These are phyloP conservation scores for Brachypodium distachyon DNA, from an alignment of 202 grass and related monocot genomes.

Conservation along the genomic window DNA sequence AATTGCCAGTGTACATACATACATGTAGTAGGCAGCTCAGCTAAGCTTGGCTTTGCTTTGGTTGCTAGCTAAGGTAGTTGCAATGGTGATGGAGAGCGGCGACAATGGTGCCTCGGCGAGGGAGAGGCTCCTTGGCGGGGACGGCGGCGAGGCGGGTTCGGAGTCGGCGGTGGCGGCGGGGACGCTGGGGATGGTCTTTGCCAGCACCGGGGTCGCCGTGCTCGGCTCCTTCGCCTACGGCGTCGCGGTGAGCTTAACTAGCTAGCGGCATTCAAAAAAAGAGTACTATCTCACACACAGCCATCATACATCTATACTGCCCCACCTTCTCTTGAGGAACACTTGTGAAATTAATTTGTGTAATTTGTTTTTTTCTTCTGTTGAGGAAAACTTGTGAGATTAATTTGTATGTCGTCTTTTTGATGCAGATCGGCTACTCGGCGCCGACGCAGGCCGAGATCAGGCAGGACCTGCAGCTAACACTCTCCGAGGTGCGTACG, in stretches of 20 bases:
- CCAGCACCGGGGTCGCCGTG: conserved; percentile 43
- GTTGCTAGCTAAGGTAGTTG: neutral
- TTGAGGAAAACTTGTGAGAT: neutral
- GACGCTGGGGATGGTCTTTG: conserved; percentile 44
- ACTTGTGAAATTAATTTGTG: too few relatives aligned
- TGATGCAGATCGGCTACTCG: conserved; percentile 52
- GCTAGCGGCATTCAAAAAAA: too few relatives aligned
- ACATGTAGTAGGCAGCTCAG: too few relatives aligned
- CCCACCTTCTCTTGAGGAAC: too few relatives aligned
- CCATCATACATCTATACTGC: too few relatives aligned
- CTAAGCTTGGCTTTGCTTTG: too few relatives aligned
- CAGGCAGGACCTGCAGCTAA: conserved; percentile 45
- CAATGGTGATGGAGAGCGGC: neutral
- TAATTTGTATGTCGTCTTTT: too few relatives aligned
- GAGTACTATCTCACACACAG: too few relatives aligned
- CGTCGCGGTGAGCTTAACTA: conserved; percentile 39
- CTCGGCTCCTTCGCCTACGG: conserved; percentile 59
- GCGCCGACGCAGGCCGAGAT: conserved; percentile 49
- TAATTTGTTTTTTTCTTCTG: too few relatives aligned
- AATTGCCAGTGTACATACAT: too few relatives aligned
- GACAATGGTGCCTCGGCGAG: neutral
- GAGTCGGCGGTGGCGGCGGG: neutral
- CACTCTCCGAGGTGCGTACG: conserved; percentile 38
- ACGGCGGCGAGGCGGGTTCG: neutral
- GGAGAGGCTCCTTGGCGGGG: neutral